phyloP scores from a whole-genome alignment of 352 stramenopile species.

The Phytophthora chlamydospora region DNA sequence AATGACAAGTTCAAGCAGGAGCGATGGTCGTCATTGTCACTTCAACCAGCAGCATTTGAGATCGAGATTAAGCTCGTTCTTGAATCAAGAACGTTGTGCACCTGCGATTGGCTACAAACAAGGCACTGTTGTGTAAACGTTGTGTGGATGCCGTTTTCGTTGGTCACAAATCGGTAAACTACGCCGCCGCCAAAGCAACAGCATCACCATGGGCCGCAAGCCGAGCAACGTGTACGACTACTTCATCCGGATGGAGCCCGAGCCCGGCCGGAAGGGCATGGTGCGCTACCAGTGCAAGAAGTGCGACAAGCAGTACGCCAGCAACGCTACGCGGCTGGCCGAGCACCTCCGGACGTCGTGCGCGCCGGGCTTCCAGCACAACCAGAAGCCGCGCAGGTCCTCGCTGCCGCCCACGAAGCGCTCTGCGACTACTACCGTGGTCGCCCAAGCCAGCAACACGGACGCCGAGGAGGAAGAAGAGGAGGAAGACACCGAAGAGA shows the following conservation, averaged over 20 bases:
- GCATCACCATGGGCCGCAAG: conserved; percentile 87
- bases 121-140: too few relatives aligned
- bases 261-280: conserved; percentile 65
- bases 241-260: conserved; percentile 76
- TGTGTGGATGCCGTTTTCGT: too few relatives aligned
- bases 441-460: not conserved
- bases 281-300: conserved; percentile 90
- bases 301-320: conserved; percentile 88
- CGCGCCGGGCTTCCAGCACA: conserved; percentile 79
- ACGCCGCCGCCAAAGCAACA: too few relatives aligned
- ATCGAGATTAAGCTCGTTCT: too few relatives aligned
- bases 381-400: conserved; percentile 57
- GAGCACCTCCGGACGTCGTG: conserved; percentile 83
- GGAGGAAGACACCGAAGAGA: conserved; percentile 5
- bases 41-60: too few relatives aligned
- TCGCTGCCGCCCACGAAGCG: not conserved
- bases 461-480: conserved; percentile 5
- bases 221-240: conserved; percentile 90
- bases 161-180: too few relatives aligned
- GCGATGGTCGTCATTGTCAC: too few relatives aligned
- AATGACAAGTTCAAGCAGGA: too few relatives aligned
- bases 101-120: too few relatives aligned
- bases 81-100: too few relatives aligned
- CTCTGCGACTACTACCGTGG: not conserved
- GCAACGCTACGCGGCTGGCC: conserved; percentile 80